A percentile compares a stretch with the other conserved stretches of the same genome.
Evolutionary conservation across 2,329 filamentous ascomycete genomes (phyloP).

Genomic region (Talaromyces sp.): DNA sequence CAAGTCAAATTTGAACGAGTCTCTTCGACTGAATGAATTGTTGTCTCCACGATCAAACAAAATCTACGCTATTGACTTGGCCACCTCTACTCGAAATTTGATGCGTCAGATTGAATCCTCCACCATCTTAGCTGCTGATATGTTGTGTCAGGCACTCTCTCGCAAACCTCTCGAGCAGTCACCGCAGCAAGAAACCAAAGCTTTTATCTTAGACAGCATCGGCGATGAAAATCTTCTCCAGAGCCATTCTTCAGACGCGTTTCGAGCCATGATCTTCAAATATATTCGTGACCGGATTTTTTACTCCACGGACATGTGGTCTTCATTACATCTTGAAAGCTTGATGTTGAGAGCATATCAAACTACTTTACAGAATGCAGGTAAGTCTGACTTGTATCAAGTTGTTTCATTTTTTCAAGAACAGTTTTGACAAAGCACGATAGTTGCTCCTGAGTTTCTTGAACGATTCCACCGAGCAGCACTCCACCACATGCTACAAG

Average conservation of each 20-base stretch:
- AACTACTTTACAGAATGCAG: not conserved
- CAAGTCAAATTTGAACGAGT: not conserved
- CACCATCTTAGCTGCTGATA: not conserved
- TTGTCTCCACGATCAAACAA: not conserved
- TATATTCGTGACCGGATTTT: not conserved
- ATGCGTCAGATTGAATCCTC: not conserved
- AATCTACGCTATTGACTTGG: not conserved
- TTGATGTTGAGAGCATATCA: not conserved
- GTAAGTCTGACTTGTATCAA: not conserved
- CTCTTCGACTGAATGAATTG: not conserved
- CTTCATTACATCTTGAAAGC: not conserved
- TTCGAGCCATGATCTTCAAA: not conserved
- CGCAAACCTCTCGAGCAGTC: not conserved
- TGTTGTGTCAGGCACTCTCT: not conserved
- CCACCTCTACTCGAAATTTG: not conserved
- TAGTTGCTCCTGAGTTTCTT: not conserved
- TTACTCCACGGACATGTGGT: not conserved
- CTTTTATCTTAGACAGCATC: not conserved
- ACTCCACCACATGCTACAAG: not conserved
- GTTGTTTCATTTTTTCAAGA: too few relatives aligned
- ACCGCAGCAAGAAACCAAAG: not conserved
- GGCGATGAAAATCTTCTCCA: not conserved
- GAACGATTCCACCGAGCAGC: not conserved
- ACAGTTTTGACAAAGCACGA: not conserved
- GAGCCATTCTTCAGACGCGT: not conserved